Percentiles rank a stretch among this genome's conserved stretches.
These are phyloP conservation scores for Pyrrhoderma lamaoense DNA, from an alignment of 1,284 basidiomycete species.

Conservation along the genomic window DNA sequence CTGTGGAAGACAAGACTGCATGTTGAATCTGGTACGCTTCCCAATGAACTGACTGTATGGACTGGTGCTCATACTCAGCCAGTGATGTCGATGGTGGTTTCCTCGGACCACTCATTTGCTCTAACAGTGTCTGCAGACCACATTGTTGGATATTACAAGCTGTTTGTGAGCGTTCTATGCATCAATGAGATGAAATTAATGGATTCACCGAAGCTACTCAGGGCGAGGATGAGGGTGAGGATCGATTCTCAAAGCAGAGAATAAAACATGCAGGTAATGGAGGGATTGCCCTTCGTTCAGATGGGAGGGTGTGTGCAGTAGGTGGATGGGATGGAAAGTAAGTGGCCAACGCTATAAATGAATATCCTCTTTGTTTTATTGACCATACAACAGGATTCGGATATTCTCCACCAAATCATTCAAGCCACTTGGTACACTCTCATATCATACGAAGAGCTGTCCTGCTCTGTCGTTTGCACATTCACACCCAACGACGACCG, in stretches of 20 bases:
- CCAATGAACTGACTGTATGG: not conserved
- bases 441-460: conserved; percentile 70
- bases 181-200: not conserved
- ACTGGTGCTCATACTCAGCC: not conserved
- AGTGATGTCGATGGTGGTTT: conserved; percentile 85
- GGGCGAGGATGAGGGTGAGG: not conserved
- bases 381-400: conserved; percentile 48
- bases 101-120: conserved; percentile 51
- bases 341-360: conserved; percentile 23
- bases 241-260: conserved; percentile 30
- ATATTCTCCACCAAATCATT: conserved; percentile 70
- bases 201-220: conserved; percentile 1
- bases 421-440: conserved; percentile 72
- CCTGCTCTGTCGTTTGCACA: conserved; percentile 65
- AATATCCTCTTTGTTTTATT: not conserved
- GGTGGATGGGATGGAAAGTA: conserved; percentile 89
- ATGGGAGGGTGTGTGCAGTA: conserved; percentile 70
- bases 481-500: not conserved
- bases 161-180: conserved; percentile 36
- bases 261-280: conserved; percentile 80
- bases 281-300: conserved; percentile 63
- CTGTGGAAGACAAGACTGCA: conserved; percentile 68
- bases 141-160: conserved; percentile 61
- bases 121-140: conserved; percentile 83
- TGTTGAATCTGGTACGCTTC: conserved; percentile 66